These are phyloP conservation scores for Coemansia sp. DNA, from an alignment of 192 early-diverging fungal species.

Conservation along the genomic window DNA sequence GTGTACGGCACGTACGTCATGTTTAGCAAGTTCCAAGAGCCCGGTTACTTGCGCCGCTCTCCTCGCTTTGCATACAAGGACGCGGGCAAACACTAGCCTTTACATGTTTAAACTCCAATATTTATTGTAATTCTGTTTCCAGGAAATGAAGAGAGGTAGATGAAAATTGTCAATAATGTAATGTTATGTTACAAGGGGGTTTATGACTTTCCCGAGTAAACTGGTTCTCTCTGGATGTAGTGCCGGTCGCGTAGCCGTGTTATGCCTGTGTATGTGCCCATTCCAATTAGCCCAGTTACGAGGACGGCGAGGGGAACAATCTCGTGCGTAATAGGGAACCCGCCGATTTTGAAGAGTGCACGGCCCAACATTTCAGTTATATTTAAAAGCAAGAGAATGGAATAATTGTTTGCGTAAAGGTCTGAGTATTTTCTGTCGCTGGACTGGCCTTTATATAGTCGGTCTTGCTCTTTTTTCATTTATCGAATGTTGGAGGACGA, in stretches of 20 bases:
- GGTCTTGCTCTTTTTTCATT: too few relatives aligned
- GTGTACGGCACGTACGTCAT: conserved; percentile 48
- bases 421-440: too few relatives aligned
- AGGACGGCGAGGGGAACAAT: conserved; percentile 27
- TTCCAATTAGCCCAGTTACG: conserved; percentile 20
- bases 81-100: conserved; percentile 1
- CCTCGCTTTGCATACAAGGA: conserved; percentile 46
- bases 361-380: conserved; percentile 23
- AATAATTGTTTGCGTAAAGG: neutral
- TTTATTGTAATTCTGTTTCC: too few relatives aligned
- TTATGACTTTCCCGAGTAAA: conserved; percentile 17
- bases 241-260: conserved; percentile 43
- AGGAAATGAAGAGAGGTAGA: neutral
- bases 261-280: conserved; percentile 44
- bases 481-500: too few relatives aligned
- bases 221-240: conserved; percentile 27
- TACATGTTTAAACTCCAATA: too few relatives aligned
- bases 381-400: neutral
- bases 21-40: conserved; percentile 54
- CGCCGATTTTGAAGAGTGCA: conserved; percentile 38
- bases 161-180: neutral
- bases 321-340: conserved; percentile 45
- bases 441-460: too few relatives aligned
- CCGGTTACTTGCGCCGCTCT: conserved; percentile 42
- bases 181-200: neutral